These are phyloP conservation scores for Cryphonectria radicalis DNA, from an alignment of 2,329 filamentous ascomycete genomes.

Conservation along the genomic window DNA sequence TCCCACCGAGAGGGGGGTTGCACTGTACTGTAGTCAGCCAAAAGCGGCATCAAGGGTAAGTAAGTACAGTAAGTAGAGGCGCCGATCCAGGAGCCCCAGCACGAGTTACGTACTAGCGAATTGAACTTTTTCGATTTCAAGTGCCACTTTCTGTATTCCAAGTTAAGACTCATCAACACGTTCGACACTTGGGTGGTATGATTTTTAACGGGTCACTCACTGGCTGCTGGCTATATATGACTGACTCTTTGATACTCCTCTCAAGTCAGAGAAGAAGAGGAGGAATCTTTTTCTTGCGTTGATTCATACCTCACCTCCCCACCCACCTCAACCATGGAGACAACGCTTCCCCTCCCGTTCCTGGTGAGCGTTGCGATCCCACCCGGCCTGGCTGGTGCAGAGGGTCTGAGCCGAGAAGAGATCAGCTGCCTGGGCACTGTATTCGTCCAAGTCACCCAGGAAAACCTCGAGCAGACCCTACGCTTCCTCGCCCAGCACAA, in stretches of 20 bases:
- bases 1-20: neutral
- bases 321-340: slow-evolving; percentile 61
- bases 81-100: slow-evolving; percentile 37
- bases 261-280: neutral
- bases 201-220: neutral
- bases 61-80: slow-evolving; percentile 23
- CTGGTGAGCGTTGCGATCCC: slow-evolving; percentile 61
- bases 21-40: no score
- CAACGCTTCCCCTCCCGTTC: slow-evolving; percentile 66
- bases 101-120: slow-evolving; percentile 28
- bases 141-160: neutral
- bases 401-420: slow-evolving; percentile 61
- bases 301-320: neutral
- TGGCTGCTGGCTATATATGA: neutral
- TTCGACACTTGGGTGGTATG: slow-evolving; percentile 18
- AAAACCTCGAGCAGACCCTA: slow-evolving; percentile 47
- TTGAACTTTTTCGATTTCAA: slow-evolving; percentile 30
- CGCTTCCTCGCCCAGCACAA: slow-evolving; percentile 55
- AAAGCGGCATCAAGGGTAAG: neutral
- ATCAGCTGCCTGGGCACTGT: slow-evolving; percentile 62
- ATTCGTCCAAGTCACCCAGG: slow-evolving; percentile 57
- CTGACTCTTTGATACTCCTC: neutral
- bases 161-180: slow-evolving; percentile 22
- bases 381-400: slow-evolving; percentile 49
- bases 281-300: neutral